A percentile compares a stretch with the other conserved stretches of the same genome.
These are phyloP conservation scores for Colletotrichum siamense DNA, from an alignment of 2,329 filamentous ascomycete genomes.

Conservation along the genomic window DNA sequence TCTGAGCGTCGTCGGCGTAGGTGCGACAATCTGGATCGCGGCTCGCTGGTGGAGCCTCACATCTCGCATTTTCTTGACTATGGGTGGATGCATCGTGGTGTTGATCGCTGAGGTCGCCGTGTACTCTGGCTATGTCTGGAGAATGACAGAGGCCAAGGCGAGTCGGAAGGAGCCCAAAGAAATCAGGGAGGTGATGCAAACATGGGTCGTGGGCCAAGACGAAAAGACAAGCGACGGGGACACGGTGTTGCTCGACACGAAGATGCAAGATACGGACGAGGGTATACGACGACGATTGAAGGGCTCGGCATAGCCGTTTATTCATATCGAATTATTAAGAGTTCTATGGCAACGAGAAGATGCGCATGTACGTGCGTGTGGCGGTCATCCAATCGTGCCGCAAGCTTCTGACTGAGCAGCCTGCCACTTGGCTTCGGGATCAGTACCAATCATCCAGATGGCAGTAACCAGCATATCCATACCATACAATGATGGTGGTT, in stretches of 20 bases:
- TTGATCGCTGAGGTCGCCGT: constrained; percentile 79
- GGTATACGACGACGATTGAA: constrained; percentile 13
- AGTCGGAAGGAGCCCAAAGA: constrained; percentile 67
- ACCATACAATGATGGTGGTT: background rate
- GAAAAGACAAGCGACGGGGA: constrained; percentile 24
- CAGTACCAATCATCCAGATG: background rate
- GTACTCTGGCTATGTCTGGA: constrained; percentile 77
- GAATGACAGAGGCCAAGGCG: constrained; percentile 71
- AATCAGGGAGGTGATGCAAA: constrained; percentile 72
- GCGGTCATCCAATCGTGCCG: background rate
- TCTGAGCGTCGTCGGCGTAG: constrained; percentile 82
- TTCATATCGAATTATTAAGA: background rate
- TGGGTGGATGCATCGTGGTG: constrained; percentile 73
- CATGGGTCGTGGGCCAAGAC: constrained; percentile 66
- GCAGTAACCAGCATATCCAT: background rate
- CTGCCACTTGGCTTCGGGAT: background rate
- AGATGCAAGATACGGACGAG: background rate
- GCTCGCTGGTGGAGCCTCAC: constrained; percentile 79
- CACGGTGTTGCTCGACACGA: background rate
- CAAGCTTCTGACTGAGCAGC: background rate
- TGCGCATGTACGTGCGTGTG: background rate
- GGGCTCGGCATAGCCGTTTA: background rate
- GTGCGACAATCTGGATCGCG: constrained; percentile 78
- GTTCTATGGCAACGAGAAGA: background rate
- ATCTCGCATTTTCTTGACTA: constrained; percentile 71